A percentile compares a stretch with the other conserved stretches of the same genome.
These are phyloP conservation scores for Myochromella boudieri DNA, from an alignment of 768 basidiomycete genomes.

Conservation along the genomic window DNA sequence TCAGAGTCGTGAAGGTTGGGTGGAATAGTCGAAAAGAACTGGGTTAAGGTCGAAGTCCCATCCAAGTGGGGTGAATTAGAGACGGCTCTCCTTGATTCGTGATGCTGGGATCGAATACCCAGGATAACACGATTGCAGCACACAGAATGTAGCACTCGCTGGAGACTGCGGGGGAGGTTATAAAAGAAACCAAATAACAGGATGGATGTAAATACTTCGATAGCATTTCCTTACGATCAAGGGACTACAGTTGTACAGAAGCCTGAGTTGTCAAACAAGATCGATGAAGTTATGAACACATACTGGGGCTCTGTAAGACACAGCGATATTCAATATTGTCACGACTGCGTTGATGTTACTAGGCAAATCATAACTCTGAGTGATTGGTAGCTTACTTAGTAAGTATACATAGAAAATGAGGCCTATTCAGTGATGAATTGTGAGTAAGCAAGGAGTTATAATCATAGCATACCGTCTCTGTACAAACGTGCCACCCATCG, in stretches of 20 bases:
- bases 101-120: background rate
- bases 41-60: background rate
- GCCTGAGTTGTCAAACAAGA: too few species aligned
- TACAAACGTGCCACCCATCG: slow-evolving; percentile 7
- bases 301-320: background rate
- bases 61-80: background rate
- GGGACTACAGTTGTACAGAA: too few species aligned
- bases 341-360: background rate
- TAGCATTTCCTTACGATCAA: background rate
- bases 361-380: background rate
- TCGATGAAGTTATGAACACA: background rate
- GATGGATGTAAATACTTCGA: background rate
- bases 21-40: background rate
- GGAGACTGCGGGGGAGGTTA: background rate
- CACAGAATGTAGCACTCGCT: slow-evolving; percentile 2
- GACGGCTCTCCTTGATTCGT: too few species aligned
- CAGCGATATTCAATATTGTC: background rate
- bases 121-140: slow-evolving; percentile 2
- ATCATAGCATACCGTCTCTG: background rate
- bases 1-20: too few species aligned
- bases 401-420: slow-evolving; percentile 8
- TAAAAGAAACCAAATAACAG: background rate
- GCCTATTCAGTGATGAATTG: background rate
- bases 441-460: background rate
- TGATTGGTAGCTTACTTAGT: slow-evolving; percentile 1